A percentile compares a stretch with the other conserved stretches of the same genome.
phyloP scores from a whole-genome alignment of 1,139 yeast genomes.

The Debaryomyces sp. region DNA sequence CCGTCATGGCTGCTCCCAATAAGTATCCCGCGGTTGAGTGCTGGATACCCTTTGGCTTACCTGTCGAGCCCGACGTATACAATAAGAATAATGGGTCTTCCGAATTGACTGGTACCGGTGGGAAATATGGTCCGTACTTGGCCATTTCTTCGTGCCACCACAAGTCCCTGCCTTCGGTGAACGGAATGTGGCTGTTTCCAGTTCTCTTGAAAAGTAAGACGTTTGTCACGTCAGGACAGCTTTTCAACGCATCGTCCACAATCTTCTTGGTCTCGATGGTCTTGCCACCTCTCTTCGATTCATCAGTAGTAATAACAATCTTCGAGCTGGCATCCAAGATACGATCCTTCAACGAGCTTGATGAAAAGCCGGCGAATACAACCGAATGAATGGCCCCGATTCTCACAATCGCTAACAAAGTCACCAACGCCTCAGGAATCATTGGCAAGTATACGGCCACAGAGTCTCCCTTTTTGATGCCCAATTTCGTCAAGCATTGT shows the following conservation, averaged over 20 bases:
- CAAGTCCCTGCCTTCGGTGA: conserved; percentile 62
- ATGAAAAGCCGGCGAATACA: conserved; percentile 81
- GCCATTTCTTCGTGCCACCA: conserved; percentile 82
- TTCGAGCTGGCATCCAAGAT: conserved; percentile 75
- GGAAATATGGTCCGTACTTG: conserved; percentile 65
- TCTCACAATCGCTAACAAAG: conserved; percentile 73
- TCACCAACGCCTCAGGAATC: conserved; percentile 80
- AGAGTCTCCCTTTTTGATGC: conserved; percentile 80
- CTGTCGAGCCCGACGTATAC: conserved; percentile 71
- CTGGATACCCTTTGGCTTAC: conserved; percentile 70
- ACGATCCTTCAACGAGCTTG: conserved; percentile 75
- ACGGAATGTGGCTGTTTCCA: conserved; percentile 67
- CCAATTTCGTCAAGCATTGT: conserved; percentile 63
- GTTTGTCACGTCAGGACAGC: conserved; percentile 66
- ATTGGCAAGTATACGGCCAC: conserved; percentile 86
- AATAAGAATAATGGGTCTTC: conserved; percentile 68
- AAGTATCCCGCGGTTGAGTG: conserved; percentile 82
- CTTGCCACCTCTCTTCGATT: conserved; percentile 81
- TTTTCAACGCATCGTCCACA: conserved; percentile 77
- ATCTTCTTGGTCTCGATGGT: conserved; percentile 81
- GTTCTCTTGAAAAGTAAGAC: conserved; percentile 77
- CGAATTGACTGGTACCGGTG: conserved; percentile 60
- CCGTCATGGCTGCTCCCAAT: conserved; percentile 67
- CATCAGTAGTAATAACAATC: conserved; percentile 78
- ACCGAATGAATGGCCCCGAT: conserved; percentile 85